Evolutionary conservation across 306 rosid species (phyloP), one percentile per base, ranked within the genome.

Genomic region (Morella rubra): DNA sequence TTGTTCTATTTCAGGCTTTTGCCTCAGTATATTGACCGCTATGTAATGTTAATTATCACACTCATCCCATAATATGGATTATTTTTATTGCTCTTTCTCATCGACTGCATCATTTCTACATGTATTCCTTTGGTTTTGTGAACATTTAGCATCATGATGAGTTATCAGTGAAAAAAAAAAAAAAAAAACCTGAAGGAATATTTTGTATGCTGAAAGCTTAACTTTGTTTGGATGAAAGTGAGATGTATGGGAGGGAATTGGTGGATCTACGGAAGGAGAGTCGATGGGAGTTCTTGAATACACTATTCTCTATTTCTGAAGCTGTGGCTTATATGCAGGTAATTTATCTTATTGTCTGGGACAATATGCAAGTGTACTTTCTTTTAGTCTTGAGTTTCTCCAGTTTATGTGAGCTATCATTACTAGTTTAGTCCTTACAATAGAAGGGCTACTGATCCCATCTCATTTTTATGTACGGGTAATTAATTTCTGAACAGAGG

Each of bases 291-390:
- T 95, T 95, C 82, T 92, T 95, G 80, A 95, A 95, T 62, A 95
- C 99, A 44, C 79, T 95, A 32, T 95, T 95, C 90, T 95, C 99
- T 32, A 97, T 95, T 81, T 95, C 97, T 40, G 97, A 92, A 82
- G 98, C 97, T 82, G 98, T 95, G 86, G 98, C 99, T 46, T 95
- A 90, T 83, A 91, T 95, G 97, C 99, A 95, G 99, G 98, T 92
- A 85, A 32, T 42, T 15, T 44, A 5, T n/a, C 71, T 41, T 18
- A 41, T 41, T 15, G 13, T 40, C 69, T 37, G 3, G 18, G 37
- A 32, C 37, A 32, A 32, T 32, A 32, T 32, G 37, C 37, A 32
- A 0, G 3, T 32, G 37, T 79, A 11, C 56, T 51, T 19, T 20
- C 69, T 50, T 45, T 44, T 19, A 70, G 18, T 50, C 44, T 15